A percentile compares a stretch with the other conserved stretches of the same genome.
phyloP scores from a whole-genome alignment of 2,329 filamentous ascomycete genomes.

The Aspergillus sp. region DNA sequence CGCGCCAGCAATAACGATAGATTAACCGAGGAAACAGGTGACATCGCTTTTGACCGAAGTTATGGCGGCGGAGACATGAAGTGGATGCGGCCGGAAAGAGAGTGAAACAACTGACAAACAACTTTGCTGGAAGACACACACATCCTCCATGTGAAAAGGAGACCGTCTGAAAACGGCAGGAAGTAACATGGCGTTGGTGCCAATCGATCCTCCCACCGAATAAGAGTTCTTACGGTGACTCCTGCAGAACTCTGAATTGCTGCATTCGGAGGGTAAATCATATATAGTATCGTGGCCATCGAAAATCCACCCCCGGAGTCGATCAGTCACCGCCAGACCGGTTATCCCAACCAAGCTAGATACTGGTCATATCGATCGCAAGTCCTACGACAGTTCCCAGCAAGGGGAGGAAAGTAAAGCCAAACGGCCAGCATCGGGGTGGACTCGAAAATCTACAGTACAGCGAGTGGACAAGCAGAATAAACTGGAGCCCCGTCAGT shows the following conservation, averaged over 20 bases:
- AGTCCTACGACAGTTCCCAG: not conserved
- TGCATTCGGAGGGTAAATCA: not conserved
- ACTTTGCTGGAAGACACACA: too few species aligned
- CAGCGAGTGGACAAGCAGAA: not conserved
- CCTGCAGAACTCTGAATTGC: not conserved
- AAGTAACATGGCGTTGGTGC: not conserved
- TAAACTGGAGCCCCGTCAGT: not conserved
- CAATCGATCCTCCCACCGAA: not conserved
- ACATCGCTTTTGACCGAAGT: not conserved
- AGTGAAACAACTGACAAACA: not conserved
- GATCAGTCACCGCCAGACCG: not conserved
- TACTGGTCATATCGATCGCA: not conserved
- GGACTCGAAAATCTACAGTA: not conserved
- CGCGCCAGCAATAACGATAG: not conserved
- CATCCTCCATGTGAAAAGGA: not conserved
- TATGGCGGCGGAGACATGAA: not conserved
- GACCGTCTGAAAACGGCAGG: slow-evolving; percentile 5
- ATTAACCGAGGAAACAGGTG: slow-evolving; percentile 1
- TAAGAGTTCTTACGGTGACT: not conserved
- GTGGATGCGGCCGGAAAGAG: not conserved
- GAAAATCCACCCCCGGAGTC: not conserved
- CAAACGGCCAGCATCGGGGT: not conserved
- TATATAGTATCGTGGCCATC: not conserved
- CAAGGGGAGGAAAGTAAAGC: not conserved
- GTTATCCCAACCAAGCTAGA: not conserved